Evolutionary conservation across 495 filamentous ascomycete genomes (phyloP).

Genomic region (Penicillium alfredii): DNA sequence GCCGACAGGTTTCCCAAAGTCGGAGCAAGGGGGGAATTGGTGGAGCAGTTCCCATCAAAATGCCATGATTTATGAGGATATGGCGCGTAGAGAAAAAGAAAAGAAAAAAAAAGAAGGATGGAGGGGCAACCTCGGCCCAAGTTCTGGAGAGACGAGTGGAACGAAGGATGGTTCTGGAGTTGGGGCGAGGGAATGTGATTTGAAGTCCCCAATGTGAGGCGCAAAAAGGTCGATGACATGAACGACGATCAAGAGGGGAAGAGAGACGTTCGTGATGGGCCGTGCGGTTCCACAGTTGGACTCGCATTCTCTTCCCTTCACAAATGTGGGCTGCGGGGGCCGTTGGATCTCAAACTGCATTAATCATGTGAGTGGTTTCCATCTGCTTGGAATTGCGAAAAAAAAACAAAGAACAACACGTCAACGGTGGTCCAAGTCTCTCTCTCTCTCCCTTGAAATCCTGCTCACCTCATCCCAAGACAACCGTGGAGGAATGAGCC

Average conservation of each 20-base stretch:
- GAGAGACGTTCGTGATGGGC: too few relatives aligned
- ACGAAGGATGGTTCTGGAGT: neutral
- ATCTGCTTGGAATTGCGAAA: neutral
- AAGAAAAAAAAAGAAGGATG: slow-evolving; percentile 1
- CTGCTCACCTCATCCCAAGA: neutral
- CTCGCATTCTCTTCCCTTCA: too few relatives aligned
- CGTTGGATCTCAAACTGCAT: too few relatives aligned
- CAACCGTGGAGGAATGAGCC: slow-evolving; percentile 7
- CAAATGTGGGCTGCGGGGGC: too few relatives aligned
- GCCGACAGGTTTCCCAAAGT: neutral
- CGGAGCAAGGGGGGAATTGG: slow-evolving; percentile 1
- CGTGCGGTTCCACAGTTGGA: too few relatives aligned
- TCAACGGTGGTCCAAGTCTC: neutral
- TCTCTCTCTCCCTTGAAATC: neutral
- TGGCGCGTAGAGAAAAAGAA: slow-evolving; percentile 6
- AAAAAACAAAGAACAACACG: neutral
- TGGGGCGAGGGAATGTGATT: too few relatives aligned
- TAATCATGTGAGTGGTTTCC: slow-evolving; percentile 3
- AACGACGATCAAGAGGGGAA: too few relatives aligned
- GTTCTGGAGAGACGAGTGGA: too few relatives aligned
- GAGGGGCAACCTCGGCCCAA: too few relatives aligned
- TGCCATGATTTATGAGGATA: slow-evolving; percentile 19
- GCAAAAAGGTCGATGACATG: neutral
- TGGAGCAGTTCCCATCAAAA: slow-evolving; percentile 10
- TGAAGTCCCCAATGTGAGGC: neutral